Evolutionary conservation across 176 grass and related monocot species (phyloP).

Genomic region (Thinopyrum elongatum): DNA sequence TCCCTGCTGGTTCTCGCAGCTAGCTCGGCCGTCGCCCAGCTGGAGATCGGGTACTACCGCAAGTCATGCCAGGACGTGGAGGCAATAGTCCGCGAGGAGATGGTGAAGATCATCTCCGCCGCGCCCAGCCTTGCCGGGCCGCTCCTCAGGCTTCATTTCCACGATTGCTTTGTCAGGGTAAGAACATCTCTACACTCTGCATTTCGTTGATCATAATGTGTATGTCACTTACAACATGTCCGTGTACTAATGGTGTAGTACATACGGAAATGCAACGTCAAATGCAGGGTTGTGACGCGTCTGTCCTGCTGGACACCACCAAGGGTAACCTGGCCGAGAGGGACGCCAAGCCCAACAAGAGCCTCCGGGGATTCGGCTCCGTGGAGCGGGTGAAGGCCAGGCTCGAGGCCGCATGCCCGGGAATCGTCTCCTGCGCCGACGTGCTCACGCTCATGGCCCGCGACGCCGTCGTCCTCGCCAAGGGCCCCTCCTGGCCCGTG

Average conservation of each 20-base stretch:
- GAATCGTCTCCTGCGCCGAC: constrained; percentile 68
- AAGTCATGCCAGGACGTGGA: constrained; percentile 63
- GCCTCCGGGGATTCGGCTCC: constrained; percentile 47
- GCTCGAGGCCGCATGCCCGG: constrained; percentile 55
- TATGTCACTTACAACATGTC: background rate
- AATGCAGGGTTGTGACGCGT: constrained; percentile 64
- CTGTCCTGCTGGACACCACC: constrained; percentile 52
- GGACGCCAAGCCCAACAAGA: too few relatives aligned
- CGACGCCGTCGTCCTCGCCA: constrained; percentile 53
- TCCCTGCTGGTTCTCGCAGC: background rate
- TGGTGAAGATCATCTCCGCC: constrained; percentile 41
- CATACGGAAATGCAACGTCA: too few relatives aligned
- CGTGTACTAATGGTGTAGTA: too few relatives aligned
- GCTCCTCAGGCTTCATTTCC: constrained; percentile 63
- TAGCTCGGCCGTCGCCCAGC: constrained; percentile 32
- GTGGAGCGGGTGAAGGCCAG: constrained; percentile 61
- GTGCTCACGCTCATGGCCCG: constrained; percentile 55
- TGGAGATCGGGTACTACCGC: constrained; percentile 55
- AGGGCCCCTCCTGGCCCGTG: constrained; percentile 23
- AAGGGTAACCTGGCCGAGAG: constrained; percentile 34
- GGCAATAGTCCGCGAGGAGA: constrained; percentile 58
- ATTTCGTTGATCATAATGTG: background rate
- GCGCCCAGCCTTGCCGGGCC: constrained; percentile 55
- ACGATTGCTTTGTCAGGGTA: constrained; percentile 79
- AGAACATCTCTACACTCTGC: background rate